Evolutionary conservation across 108 stramenopile species (phyloP), one percentile per base, ranked within the genome.

Genomic region (Pseudonitzschia multiseries): DNA sequence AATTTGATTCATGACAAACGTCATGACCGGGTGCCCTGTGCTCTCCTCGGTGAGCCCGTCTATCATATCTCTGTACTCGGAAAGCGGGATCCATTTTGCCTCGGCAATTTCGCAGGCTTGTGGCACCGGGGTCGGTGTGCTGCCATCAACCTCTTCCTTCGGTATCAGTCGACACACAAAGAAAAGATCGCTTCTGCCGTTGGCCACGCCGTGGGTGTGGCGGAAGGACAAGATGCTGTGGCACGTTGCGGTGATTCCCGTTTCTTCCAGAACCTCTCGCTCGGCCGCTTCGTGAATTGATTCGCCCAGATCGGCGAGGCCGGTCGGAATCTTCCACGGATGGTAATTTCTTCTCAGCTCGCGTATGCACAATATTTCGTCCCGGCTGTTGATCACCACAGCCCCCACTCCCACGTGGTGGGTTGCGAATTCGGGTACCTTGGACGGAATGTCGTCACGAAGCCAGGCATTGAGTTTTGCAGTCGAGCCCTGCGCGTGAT

Each of bases 181-280:
- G 63, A 85, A 93, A 56, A 93, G 50, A 70, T 93, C 92, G 27
- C 83, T 84, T 33, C 89, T 52, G 5, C 89, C 89, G 73, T 91
- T 82, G 17, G 89, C 85, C 32, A 86, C 15, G 33, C 84, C 87
- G 61, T 94, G 93, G 8, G 87, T 81, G 57, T 97, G 96, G 50
- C 96, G 87, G 51, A 97, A 88, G 40, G 87, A 81, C 10, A 97
- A 66, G 0, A 97, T 74, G 57, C 80, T 84, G 8, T 71, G 68
- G 69, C 89, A 95, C 0, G 66, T 72, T 29, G 85, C 79, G 18
- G 53, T 56, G 43, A 97, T 87, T 13, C 96, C 96, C 12, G 96
- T 97, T 69, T 97, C 96, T 78, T 97, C 96, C 69, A 79, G 65
- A 2, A 95, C 94, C 79, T 97, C 96, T 22, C 96, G 76, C 44